phyloP scores from a whole-genome alignment of 2,329 filamentous ascomycete genomes.

The Pseudodiploospora longispora region DNA sequence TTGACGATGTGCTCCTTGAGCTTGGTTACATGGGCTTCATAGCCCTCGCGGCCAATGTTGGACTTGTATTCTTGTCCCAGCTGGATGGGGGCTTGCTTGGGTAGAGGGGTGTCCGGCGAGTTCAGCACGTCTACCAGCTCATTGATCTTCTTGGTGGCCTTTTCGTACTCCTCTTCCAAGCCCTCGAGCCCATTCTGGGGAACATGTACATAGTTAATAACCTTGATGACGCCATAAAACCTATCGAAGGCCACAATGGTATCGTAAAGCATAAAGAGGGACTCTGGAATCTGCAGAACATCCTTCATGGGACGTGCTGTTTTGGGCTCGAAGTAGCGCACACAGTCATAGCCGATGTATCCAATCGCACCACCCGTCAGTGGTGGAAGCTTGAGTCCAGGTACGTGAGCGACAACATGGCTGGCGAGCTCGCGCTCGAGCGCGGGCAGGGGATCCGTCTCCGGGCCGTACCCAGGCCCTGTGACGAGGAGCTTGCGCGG shows the following conservation, averaged over 20 bases:
- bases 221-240: slow-evolving; percentile 86
- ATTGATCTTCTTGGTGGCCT: slow-evolving; percentile 56
- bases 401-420: slow-evolving; percentile 73
- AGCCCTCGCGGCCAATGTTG: slow-evolving; percentile 82
- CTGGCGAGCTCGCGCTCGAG: slow-evolving; percentile 75
- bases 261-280: slow-evolving; percentile 93
- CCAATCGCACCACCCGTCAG: slow-evolving; percentile 89
- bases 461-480: slow-evolving; percentile 77
- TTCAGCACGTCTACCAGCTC: slow-evolving; percentile 64
- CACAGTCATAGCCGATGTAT: slow-evolving; percentile 96
- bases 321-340: slow-evolving; percentile 95
- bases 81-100: slow-evolving; percentile 64
- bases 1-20: slow-evolving; percentile 86
- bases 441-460: slow-evolving; percentile 72
- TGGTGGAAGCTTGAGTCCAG: slow-evolving; percentile 73
- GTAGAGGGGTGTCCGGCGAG: slow-evolving; percentile 66
- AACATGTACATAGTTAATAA: slow-evolving; percentile 82
- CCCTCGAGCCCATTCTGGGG: slow-evolving; percentile 38
- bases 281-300: slow-evolving; percentile 81
- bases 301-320: slow-evolving; percentile 86
- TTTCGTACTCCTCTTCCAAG: slow-evolving; percentile 58
- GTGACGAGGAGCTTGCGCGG: slow-evolving; percentile 75
- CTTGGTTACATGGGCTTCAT: slow-evolving; percentile 77
- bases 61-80: slow-evolving; percentile 75
- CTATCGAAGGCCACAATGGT: slow-evolving; percentile 92